Evolutionary conservation across 2,329 filamentous ascomycete genomes (phyloP).

Genomic region (Cordyceps cateniannulata): DNA sequence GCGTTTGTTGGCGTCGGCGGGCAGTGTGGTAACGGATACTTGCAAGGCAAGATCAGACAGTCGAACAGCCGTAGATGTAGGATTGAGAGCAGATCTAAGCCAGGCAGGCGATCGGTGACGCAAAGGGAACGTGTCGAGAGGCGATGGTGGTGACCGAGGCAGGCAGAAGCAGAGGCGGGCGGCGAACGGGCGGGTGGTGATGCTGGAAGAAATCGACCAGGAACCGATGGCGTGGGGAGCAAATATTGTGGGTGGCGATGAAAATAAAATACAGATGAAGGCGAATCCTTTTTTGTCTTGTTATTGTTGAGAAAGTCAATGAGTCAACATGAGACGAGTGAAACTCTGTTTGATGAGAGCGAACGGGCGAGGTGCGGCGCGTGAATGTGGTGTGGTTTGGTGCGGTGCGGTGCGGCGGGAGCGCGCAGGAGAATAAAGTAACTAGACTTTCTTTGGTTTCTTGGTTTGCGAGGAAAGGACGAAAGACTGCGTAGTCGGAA

Average conservation of each 20-base stretch:
- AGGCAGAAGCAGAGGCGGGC: background rate
- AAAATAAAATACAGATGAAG: conserved; percentile 15
- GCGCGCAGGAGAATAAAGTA: conserved; percentile 5
- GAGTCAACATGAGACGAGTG: background rate
- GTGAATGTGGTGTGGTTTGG: too few relatives aligned
- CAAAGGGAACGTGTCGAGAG: background rate
- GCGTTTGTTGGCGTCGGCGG: background rate
- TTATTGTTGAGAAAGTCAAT: too few relatives aligned
- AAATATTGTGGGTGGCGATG: background rate
- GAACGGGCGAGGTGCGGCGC: background rate
- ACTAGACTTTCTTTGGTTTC: conserved; percentile 17
- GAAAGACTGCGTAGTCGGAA: conserved; percentile 18
- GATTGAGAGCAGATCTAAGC: background rate
- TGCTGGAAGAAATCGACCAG: background rate
- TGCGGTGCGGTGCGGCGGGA: background rate
- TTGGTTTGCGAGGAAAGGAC: conserved; percentile 21
- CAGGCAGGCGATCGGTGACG: background rate
- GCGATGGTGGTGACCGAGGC: background rate
- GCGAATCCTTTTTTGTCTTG: background rate
- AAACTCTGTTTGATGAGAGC: background rate
- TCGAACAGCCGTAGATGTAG: background rate
- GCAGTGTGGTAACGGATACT: background rate
- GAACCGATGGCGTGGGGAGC: background rate
- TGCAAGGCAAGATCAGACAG: background rate
- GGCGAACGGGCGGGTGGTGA: background rate